Evolutionary conservation across 495 filamentous ascomycete genomes (phyloP).

Genomic region (Penicillium dipodomyicola): DNA sequence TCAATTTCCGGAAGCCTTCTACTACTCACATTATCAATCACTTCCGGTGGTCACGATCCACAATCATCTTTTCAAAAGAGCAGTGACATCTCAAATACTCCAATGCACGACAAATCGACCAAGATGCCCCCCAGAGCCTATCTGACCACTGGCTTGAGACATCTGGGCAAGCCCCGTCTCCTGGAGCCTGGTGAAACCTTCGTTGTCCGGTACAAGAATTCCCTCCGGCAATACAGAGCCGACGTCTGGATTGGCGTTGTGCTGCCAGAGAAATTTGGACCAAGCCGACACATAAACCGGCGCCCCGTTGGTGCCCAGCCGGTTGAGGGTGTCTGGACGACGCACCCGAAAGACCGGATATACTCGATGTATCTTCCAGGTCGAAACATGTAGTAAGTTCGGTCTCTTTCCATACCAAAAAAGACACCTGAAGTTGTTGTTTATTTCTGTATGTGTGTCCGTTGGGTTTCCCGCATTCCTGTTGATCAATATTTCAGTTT

Average conservation of each 20-base stretch:
- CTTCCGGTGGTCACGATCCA: background rate
- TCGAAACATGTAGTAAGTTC: conserved; percentile 23
- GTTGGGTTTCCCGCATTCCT: no score
- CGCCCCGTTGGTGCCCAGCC: conserved; percentile 11
- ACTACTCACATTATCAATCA: background rate
- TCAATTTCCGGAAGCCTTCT: background rate
- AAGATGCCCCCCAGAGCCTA: background rate
- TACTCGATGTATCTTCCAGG: conserved; percentile 23
- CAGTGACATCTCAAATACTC: background rate
- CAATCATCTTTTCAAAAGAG: background rate
- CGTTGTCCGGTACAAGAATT: conserved; percentile 22
- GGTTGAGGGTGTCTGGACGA: conserved; percentile 9
- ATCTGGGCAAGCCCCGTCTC: background rate
- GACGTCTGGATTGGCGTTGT: conserved; percentile 23
- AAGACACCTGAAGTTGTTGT: background rate
- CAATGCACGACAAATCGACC: background rate
- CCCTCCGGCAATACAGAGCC: conserved; percentile 6
- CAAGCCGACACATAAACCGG: background rate
- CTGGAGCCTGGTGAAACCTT: conserved; percentile 12
- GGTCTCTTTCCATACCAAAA: background rate
- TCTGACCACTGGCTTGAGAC: background rate
- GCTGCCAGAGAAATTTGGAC: conserved; percentile 7
- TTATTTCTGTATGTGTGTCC: background rate
- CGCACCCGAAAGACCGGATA: conserved; percentile 1
- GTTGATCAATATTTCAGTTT: background rate